phyloP scores from a whole-genome alignment of 2,329 filamentous ascomycete species.

The Cladosporium velox region DNA sequence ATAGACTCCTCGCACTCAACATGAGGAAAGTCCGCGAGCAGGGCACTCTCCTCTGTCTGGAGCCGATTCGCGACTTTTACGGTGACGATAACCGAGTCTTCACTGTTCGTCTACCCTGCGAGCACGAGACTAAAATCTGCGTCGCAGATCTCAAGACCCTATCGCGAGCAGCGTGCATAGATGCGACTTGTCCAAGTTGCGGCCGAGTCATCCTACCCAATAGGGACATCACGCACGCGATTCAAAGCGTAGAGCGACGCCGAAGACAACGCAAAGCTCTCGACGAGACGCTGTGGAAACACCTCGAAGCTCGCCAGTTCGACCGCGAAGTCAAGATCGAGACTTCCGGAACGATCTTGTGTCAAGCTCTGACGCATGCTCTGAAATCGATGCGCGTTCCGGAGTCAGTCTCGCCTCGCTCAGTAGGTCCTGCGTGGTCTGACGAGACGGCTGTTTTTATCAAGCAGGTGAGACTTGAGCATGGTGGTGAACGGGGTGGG shows the following conservation, averaged over 20 bases:
- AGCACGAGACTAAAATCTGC: neutral
- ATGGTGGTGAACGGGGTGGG: neutral
- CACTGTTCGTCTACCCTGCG: neutral
- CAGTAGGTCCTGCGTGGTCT: neutral
- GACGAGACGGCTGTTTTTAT: neutral
- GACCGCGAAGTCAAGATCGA: neutral
- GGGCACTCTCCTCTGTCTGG: neutral
- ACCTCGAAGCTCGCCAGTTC: neutral
- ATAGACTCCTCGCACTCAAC: conserved; percentile 9
- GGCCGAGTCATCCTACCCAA: neutral
- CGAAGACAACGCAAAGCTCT: conserved; percentile 1
- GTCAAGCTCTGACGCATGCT: neutral
- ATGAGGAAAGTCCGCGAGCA: neutral
- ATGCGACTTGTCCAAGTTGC: neutral
- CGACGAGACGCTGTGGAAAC: conserved; percentile 3
- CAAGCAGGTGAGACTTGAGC: neutral
- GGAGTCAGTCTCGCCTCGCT: neutral
- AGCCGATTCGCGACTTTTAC: neutral
- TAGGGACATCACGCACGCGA: neutral
- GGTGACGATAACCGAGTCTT: neutral
- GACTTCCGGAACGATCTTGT: neutral
- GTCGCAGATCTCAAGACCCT: neutral
- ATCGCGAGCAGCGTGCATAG: neutral
- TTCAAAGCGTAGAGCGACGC: neutral
- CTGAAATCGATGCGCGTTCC: conserved; percentile 1